A percentile compares a stretch with the other conserved stretches of the same genome.
phyloP scores from a whole-genome alignment of 495 filamentous ascomycete species.

The Podospora appendiculata region DNA sequence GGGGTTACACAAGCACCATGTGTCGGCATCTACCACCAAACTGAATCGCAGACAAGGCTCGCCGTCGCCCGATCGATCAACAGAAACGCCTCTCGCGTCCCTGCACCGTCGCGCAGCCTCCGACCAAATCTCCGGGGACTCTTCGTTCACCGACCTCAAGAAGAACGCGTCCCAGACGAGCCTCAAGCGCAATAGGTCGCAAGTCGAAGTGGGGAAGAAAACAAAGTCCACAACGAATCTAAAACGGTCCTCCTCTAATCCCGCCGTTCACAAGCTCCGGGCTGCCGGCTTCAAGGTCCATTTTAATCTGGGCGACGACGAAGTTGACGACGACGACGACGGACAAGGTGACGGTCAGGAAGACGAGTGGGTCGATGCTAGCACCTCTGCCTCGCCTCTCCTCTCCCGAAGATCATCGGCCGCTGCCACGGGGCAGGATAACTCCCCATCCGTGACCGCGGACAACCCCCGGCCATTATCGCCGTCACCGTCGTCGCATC shows the following conservation, averaged over 20 bases:
- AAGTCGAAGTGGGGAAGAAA: constrained; percentile 39
- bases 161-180: constrained; percentile 39
- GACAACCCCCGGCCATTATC: background rate
- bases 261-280: constrained; percentile 30
- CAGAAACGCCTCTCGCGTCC: constrained; percentile 18
- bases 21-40: constrained; percentile 29
- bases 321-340: constrained; percentile 30
- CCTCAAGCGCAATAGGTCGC: constrained; percentile 42
- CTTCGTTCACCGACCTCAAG: constrained; percentile 29
- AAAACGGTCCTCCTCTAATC: constrained; percentile 36
- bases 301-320: constrained; percentile 44
- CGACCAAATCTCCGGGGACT: constrained; percentile 26
- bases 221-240: constrained; percentile 37
- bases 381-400: constrained; percentile 45
- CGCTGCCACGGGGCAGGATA: constrained; percentile 26
- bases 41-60: constrained; percentile 29
- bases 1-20: constrained; percentile 37
- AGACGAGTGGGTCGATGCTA: constrained; percentile 51
- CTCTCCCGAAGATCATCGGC: constrained; percentile 42
- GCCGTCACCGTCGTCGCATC: background rate
- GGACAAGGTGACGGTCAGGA: constrained; percentile 31
- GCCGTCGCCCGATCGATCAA: constrained; percentile 26
- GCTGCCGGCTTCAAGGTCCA: constrained; percentile 35
- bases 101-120: constrained; percentile 37
- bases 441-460: constrained; percentile 13